Evolutionary conservation across 2,329 filamentous ascomycete species (phyloP).

Genomic region (Colletotrichum acutatum): DNA sequence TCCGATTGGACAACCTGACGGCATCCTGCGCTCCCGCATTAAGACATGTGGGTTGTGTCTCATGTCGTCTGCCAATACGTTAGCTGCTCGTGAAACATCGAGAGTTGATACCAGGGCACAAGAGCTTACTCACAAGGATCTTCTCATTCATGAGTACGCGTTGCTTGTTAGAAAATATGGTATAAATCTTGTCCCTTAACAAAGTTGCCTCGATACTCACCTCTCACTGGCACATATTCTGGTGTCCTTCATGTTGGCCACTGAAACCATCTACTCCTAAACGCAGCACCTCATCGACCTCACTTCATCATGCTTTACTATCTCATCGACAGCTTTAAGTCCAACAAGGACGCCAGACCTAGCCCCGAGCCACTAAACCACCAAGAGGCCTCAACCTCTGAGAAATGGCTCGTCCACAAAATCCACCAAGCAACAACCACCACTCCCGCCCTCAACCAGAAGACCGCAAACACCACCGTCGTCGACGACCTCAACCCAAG

Average conservation of each 20-base stretch:
- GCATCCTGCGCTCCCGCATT: not conserved
- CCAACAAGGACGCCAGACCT: too few relatives aligned
- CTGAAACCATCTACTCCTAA: too few relatives aligned
- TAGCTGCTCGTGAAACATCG: not conserved
- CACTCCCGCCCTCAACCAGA: not conserved
- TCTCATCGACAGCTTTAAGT: not conserved
- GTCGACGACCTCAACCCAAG: not conserved
- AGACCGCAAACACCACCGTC: not conserved
- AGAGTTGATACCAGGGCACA: not conserved
- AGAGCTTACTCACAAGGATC: not conserved
- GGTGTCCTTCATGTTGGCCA: not conserved
- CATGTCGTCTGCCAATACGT: not conserved
- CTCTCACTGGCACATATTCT: not conserved
- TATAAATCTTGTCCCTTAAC: too few relatives aligned
- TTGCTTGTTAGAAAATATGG: too few relatives aligned
- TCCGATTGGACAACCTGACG: not conserved
- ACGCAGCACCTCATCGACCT: too few relatives aligned
- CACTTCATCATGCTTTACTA: not conserved
- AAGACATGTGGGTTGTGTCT: not conserved
- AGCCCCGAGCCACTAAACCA: not conserved
- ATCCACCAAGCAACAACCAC: not conserved
- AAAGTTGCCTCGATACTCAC: too few relatives aligned
- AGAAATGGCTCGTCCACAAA: conserved; percentile 1
- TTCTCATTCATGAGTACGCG: not conserved
- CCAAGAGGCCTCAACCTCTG: not conserved